Evolutionary conservation across 73 alveolate genomes (phyloP).

Genomic region (Tetrahymena thermophila): DNA sequence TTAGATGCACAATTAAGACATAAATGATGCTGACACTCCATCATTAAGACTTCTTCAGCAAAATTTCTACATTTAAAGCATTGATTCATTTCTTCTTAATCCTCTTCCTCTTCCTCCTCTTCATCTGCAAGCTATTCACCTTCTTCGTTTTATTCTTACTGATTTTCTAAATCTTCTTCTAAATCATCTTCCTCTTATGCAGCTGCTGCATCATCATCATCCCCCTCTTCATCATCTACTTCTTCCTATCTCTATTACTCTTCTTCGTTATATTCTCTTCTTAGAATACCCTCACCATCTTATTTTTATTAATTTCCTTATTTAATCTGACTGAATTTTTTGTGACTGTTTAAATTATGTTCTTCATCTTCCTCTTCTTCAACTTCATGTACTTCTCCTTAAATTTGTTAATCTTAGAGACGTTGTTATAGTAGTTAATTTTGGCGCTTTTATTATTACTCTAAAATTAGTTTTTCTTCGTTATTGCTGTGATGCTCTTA

Average conservation of each 20-base stretch:
- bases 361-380: neutral
- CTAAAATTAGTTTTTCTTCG: neutral
- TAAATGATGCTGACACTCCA: constrained; percentile 30
- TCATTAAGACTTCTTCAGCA: constrained; percentile 24
- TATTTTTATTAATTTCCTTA: neutral
- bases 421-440: neutral
- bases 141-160: neutral
- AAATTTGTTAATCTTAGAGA: neutral
- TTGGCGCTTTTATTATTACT: neutral
- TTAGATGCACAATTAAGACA: constrained; percentile 29
- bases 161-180: neutral
- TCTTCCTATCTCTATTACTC: neutral
- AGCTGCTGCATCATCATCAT: neutral
- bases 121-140: neutral
- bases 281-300: neutral
- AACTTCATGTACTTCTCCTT: neutral
- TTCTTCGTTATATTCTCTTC: neutral
- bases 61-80: constrained; percentile 32
- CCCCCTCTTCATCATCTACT: neutral
- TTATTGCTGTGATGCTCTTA: neutral
- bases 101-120: neutral
- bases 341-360: neutral
- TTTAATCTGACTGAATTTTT: neutral
- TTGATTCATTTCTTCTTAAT: neutral
- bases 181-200: neutral